phyloP scores from a whole-genome alignment of 2,329 filamentous ascomycete genomes.

The Colletotrichum abscissum region DNA sequence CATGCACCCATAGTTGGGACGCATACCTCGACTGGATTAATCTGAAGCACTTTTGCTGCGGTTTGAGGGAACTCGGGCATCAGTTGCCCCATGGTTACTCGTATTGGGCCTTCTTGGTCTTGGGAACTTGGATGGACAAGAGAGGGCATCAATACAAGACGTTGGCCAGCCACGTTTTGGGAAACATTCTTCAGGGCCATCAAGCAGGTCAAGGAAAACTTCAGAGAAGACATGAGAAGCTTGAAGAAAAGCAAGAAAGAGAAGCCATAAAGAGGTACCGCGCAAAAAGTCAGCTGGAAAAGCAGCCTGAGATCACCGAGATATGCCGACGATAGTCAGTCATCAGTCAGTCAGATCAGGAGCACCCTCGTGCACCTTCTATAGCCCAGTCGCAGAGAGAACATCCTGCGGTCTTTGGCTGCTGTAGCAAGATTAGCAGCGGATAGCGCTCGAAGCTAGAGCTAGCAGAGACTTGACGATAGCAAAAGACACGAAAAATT shows the following conservation, averaged over 20 bases:
- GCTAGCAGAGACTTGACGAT: conserved; percentile 78
- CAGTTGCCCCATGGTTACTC: conserved; percentile 24
- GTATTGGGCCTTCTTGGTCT: conserved; percentile 20
- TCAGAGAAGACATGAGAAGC: conserved; percentile 29
- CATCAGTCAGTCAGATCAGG: conserved; percentile 35
- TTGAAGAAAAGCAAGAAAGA: conserved; percentile 31
- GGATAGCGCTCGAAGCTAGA: conserved; percentile 71
- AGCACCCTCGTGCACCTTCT: conserved; percentile 44
- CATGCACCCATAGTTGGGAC: conserved; percentile 4
- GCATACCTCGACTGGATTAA: conserved; percentile 17
- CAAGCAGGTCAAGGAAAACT: conserved; percentile 29
- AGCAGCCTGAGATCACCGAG: conserved; percentile 36
- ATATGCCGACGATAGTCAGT: conserved; percentile 37
- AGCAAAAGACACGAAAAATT: conserved; percentile 70
- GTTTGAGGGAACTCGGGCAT: conserved; percentile 17
- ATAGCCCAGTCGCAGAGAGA: conserved; percentile 61
- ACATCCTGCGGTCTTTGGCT: conserved; percentile 51
- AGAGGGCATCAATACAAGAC: conserved; percentile 19
- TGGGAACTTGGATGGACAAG: conserved; percentile 29
- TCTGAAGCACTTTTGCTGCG: conserved; percentile 22
- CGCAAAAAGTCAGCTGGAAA: conserved; percentile 33
- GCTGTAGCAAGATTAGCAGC: conserved; percentile 68
- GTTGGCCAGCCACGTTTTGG: conserved; percentile 11
- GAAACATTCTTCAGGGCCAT: conserved; percentile 30
- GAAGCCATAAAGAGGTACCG: conserved; percentile 34